Conservation (phyloP, 208 protist genomes). For the Trypanosoma scelopori region DNA sequence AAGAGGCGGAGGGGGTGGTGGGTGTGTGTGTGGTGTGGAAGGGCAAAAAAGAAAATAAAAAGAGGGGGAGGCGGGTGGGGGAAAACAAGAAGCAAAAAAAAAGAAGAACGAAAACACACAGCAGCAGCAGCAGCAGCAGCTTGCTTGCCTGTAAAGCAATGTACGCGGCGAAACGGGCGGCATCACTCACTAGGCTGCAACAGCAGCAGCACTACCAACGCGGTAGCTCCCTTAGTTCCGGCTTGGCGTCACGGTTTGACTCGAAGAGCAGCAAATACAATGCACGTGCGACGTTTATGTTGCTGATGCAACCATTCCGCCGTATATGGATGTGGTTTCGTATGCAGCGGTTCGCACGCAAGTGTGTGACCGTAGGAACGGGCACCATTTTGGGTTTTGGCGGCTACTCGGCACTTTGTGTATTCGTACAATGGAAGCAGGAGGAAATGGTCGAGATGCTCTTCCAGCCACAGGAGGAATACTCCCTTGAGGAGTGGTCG, state of each 20-base stretch:
- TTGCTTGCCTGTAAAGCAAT: neutral
- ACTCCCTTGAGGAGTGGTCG: constrained; percentile 64
- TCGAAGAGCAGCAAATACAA: neutral
- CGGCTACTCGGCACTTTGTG: constrained; percentile 41
- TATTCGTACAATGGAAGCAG: constrained; percentile 34
- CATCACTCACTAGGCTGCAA: neutral
- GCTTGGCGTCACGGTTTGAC: neutral
- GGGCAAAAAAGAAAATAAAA: no score
- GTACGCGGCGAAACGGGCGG: neutral
- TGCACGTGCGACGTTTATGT: neutral
- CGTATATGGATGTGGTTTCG: constrained; percentile 15
- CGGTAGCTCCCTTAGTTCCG: neutral
- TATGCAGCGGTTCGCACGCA: constrained; percentile 13
- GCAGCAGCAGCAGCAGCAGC: constrained; percentile 8
- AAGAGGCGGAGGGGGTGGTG: neutral
- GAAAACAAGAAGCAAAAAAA: no score
- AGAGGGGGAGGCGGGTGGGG: no score
- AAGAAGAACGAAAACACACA: no score
- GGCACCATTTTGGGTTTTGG: constrained; percentile 14
- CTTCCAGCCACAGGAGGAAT: constrained; percentile 47
- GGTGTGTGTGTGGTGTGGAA: no score
- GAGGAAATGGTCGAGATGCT: constrained; percentile 34
- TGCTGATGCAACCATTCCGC: constrained; percentile 4
- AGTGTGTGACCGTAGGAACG: constrained; percentile 26
- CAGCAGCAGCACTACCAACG: neutral